Base-by-base conservation (phyloP, 768 basidiomycete species). In the Butyriboletus loyo region DNA sequence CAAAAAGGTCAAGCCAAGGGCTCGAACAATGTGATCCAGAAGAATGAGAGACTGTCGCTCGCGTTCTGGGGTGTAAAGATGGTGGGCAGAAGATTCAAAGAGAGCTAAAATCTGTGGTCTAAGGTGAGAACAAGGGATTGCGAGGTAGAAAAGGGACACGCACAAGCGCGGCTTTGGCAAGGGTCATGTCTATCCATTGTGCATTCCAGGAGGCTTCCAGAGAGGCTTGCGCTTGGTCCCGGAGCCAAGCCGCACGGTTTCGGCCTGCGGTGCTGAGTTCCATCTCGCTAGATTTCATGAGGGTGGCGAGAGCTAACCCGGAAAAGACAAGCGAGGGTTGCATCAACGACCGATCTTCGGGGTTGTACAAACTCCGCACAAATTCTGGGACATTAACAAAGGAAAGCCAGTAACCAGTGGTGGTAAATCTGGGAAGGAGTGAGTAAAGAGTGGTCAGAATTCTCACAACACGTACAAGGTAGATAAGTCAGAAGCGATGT, bases 71-170 rank as follows among this genome's bases (percentile, higher is more conserved):
- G 76, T 78, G 63, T 89, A 79, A 38, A 78, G 72, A 7, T 87
- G 87, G 54, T 91, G 86, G 5, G 85, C 79, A 1, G 86, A 90
- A 0, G 81, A 79, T 65, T 92, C 89, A 59, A 88, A 92, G 3
- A 92, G 72, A 6, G 89, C 85, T 9, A 91, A 75, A 44, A 92
- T 81, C 88, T 88, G 54, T 31, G 5, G n/a, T 15, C 14, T 13
- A 1, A 34, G 41, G 36, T 71, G 37, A 66, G 59, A 53, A 55
- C 31, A 10, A 40, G 27, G 19, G 30, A 22, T 7, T 28, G 19
- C 13, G 13, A 27, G 8, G 32, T 7, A 22, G 30, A 48, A 38
- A 47, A 44, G 7, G 36, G 21, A 38, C 6, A 69, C 79, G 55
- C 45, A 87, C 87, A 56, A 86, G 69, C 7, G 87, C 88, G 9